phyloP scores from a whole-genome alignment of 2,329 filamentous ascomycete genomes.

The Nigrograna mackinnonii region DNA sequence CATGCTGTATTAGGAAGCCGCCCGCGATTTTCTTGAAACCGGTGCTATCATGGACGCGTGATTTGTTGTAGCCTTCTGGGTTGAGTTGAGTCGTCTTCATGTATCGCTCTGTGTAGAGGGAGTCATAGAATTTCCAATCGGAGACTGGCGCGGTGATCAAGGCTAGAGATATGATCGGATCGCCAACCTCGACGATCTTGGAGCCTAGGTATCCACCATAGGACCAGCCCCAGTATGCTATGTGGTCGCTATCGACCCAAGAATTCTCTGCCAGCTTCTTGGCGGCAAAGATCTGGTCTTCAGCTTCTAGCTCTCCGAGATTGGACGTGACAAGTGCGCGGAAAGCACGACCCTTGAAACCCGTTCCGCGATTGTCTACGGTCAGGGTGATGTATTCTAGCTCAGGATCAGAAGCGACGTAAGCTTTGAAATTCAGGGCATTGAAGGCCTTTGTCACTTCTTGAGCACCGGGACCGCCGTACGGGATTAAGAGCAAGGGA shows the following conservation, averaged over 20 bases:
- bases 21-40: conserved; percentile 68
- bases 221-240: conserved; percentile 72
- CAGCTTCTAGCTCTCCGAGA: conserved; percentile 65
- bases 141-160: conserved; percentile 68
- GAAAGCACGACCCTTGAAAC: conserved; percentile 66
- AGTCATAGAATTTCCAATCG: conserved; percentile 74
- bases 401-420: conserved; percentile 69
- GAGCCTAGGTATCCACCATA: conserved; percentile 69
- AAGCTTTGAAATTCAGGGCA: conserved; percentile 61
- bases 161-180: conserved; percentile 64
- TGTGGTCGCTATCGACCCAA: conserved; percentile 62
- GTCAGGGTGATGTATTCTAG: conserved; percentile 70
- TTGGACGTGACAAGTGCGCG: conserved; percentile 61
- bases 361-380: conserved; percentile 71
- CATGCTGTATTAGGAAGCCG: conserved; percentile 66
- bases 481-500: conserved; percentile 68
- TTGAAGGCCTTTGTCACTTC: conserved; percentile 62
- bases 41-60: conserved; percentile 59
- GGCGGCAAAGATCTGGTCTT: conserved; percentile 71
- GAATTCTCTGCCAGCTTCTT: conserved; percentile 55
- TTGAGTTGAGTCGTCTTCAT: conserved; percentile 67
- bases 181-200: conserved; percentile 67
- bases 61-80: conserved; percentile 61
- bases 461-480: conserved; percentile 69
- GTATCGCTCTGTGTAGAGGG: conserved; percentile 73